phyloP scores from a whole-genome alignment of 768 basidiomycete species.

The Ramaria sp. region DNA sequence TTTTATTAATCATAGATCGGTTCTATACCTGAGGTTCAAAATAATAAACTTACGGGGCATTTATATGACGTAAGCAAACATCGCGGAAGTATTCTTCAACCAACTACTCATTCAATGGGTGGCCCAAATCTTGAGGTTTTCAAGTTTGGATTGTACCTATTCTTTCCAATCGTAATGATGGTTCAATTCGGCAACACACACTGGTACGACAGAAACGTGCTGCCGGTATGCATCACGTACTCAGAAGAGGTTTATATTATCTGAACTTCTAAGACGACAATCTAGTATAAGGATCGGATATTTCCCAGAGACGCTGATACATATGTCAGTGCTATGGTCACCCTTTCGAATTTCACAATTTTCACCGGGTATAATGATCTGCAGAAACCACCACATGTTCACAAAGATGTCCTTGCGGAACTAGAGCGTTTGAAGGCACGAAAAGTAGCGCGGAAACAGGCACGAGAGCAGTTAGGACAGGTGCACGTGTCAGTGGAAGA shows the following conservation, averaged over 20 bases:
- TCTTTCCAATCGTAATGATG: conserved; percentile 70
- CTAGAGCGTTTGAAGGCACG: conserved; percentile 6
- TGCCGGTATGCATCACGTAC: conserved; percentile 42
- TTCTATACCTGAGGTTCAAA: background rate
- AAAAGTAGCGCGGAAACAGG: background rate
- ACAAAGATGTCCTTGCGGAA: conserved; percentile 3
- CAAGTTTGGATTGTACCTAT: conserved; percentile 82
- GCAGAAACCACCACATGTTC: conserved; percentile 1
- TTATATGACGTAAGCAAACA: too few relatives aligned
- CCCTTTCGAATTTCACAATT: background rate
- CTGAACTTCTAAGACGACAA: background rate
- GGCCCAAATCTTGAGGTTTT: conserved; percentile 71
- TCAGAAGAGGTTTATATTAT: background rate
- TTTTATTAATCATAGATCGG: background rate
- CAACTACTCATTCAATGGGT: background rate
- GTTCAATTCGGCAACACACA: conserved; percentile 81
- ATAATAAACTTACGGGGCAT: background rate
- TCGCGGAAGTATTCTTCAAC: background rate
- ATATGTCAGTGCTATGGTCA: background rate
- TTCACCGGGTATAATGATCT: background rate
- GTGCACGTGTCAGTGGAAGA: background rate
- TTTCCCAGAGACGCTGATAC: conserved; percentile 2
- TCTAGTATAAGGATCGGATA: conserved; percentile 8
- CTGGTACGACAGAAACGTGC: conserved; percentile 71
- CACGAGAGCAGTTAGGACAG: background rate